Conservation (phyloP, 495 filamentous ascomycete genomes). For the Tuber melanosporum region DNA sequence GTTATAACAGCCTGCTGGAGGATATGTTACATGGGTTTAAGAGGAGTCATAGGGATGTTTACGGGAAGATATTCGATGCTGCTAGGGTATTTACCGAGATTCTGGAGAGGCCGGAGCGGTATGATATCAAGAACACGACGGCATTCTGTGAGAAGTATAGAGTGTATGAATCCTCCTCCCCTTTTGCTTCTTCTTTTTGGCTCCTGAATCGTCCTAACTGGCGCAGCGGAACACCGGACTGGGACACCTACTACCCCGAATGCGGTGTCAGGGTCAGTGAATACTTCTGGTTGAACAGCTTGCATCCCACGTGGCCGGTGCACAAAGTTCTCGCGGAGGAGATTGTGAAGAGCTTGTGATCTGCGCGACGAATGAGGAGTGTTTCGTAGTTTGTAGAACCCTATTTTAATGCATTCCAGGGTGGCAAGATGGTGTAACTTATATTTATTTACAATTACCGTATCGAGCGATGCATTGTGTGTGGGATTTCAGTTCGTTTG, state of each 20-base stretch:
- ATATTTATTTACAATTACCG: not conserved
- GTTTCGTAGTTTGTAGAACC: not conserved
- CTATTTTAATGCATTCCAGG: not conserved
- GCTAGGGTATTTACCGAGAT: constrained; percentile 50
- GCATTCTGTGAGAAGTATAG: constrained; percentile 51
- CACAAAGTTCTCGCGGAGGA: constrained; percentile 53
- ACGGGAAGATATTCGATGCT: constrained; percentile 48
- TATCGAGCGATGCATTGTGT: not conserved
- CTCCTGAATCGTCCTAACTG: constrained; percentile 17
- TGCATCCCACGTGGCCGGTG: constrained; percentile 58
- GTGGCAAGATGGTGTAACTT: not conserved
- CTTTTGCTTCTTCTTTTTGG: not conserved
- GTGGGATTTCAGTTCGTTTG: not conserved
- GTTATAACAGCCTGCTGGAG: constrained; percentile 42
- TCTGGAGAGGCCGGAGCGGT: constrained; percentile 51
- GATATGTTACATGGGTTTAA: constrained; percentile 43
- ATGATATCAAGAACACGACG: constrained; percentile 52
- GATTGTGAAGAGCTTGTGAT: constrained; percentile 44
- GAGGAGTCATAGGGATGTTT: constrained; percentile 43
- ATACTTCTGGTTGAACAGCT: constrained; percentile 58
- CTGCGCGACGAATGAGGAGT: not conserved
- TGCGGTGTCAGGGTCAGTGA: constrained; percentile 53
- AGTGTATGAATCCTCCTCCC: constrained; percentile 45
- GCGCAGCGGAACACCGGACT: constrained; percentile 50
- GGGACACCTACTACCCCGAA: constrained; percentile 47